Base-by-base conservation (phyloP, 2,329 filamentous ascomycete species). In the Nemania sp. region DNA sequence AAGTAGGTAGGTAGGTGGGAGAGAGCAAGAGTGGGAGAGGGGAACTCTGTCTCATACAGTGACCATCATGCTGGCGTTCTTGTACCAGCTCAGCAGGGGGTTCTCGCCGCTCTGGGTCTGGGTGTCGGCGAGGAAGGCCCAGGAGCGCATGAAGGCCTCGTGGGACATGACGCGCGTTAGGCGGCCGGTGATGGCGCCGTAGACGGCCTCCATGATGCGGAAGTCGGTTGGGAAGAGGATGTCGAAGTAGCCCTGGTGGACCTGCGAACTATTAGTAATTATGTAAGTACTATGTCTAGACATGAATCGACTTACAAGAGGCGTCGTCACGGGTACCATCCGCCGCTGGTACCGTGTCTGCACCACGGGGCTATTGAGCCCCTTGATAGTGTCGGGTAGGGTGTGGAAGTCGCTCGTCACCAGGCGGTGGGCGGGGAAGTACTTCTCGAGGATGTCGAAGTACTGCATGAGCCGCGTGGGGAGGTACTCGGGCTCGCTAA, bases 221-320 rank as follows among this genome's bases (percentile, higher is more conserved):
- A 99, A 99, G 80, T 99, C 92, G 11, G 96, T 99, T 0, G 96
- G 96, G 82, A 99, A 99, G 78, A 99, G 90, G 75, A 99, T 98
- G 79, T 99, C 97, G 78, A 99, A 99, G 81, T 97, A 98, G 53
- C 96, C 97, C 83, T 99, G 97, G 79, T 98, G 94, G 55, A 98
- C 93, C 93, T 97, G 71, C 24, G 49, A 26, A 24, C 29, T 32
- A 54, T 35, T 20, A 22, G 63, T 47, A 59, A n/a, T n/a, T n/a
- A n/a, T n/a, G n/a, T n/a, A n/a, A n/a, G n/a, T 27, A 22, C 27
- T 27, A n/a, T 27, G 3, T 29, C n/a, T n/a, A n/a, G n/a, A 13
- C 20, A 27, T n/a, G 45, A 35, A 20, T 22, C 22, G 3, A 82
- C 91, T 81, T 84, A 97, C 96, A 79, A 97, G 87, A 62, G 95